Evolutionary conservation across 176 grass and related monocot species (phyloP).

Genomic region (Dendrocalamus sinicus): DNA sequence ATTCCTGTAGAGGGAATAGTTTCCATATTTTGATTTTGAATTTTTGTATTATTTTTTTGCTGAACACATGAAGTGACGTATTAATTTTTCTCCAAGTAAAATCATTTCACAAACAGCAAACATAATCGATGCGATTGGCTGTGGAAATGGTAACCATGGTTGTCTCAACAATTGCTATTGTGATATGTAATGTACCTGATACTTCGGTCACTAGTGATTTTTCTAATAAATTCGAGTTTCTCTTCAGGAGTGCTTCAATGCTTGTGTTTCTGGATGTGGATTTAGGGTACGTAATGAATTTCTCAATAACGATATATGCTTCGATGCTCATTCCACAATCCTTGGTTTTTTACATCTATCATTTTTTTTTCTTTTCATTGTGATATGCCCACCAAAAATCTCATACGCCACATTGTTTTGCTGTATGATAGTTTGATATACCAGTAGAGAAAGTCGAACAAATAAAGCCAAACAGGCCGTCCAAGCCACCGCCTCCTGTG

Average conservation of each 20-base stretch:
- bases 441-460: slow-evolving; percentile 60
- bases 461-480: slow-evolving; percentile 65
- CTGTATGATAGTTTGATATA: slow-evolving; percentile 61
- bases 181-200: background rate
- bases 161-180: background rate
- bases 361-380: background rate
- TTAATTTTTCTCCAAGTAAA: background rate
- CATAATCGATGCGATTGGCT: background rate
- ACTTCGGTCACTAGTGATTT: background rate
- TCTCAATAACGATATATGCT: background rate
- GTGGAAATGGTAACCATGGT: background rate
- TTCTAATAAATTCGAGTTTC: slow-evolving; percentile 4
- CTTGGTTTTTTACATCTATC: slow-evolving; percentile 3
- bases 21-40: background rate
- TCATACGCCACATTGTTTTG: background rate
- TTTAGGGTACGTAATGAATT: slow-evolving; percentile 64
- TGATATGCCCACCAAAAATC: background rate
- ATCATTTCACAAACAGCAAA: background rate
- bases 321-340: background rate
- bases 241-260: slow-evolving; percentile 85
- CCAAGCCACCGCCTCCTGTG: slow-evolving; percentile 54
- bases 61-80: background rate
- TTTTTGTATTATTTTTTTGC: background rate
- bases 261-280: slow-evolving; percentile 93
- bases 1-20: background rate